phyloP scores from a whole-genome alignment of 73 alveolate species.

The Tetrahymena malaccensis region DNA sequence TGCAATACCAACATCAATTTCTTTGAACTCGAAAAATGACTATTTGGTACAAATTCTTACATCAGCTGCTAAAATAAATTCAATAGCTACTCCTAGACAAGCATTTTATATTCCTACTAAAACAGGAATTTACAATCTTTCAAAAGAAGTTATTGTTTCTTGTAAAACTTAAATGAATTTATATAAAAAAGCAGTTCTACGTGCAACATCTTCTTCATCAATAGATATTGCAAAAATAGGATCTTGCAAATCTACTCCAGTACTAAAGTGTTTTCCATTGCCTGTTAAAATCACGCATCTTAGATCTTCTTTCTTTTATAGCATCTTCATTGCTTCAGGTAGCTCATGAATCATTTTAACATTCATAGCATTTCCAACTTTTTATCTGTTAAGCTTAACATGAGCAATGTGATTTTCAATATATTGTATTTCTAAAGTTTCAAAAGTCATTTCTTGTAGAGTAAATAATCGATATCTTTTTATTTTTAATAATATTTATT shows the following conservation, averaged over 20 bases:
- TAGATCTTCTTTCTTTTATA: constrained; percentile 27
- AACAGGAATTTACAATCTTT: constrained; percentile 27
- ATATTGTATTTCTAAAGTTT: neutral
- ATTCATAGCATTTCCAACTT: constrained; percentile 44
- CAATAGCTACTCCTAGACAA: neutral
- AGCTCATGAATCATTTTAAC: constrained; percentile 38
- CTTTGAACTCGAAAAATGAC: constrained; percentile 48
- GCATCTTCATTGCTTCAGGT: constrained; percentile 6
- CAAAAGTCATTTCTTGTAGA: neutral
- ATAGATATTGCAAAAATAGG: neutral
- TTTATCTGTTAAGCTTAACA: constrained; percentile 38
- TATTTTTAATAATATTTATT: neutral
- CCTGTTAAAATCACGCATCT: constrained; percentile 47
- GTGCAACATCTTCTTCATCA: constrained; percentile 46
- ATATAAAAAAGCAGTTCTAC: constrained; percentile 20
- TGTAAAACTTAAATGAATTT: neutral
- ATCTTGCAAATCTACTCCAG: constrained; percentile 57
- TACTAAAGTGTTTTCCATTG: constrained; percentile 52
- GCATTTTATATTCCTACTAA: constrained; percentile 27
- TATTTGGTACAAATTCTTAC: constrained; percentile 47
- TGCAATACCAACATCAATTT: constrained; percentile 57
- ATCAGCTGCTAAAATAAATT: constrained; percentile 46
- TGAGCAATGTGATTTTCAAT: constrained; percentile 28
- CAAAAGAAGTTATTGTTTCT: constrained; percentile 5
- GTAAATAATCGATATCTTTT: neutral